Conservation (phyloP, 345 rosid species). For the Pseudoturritis turrita region DNA sequence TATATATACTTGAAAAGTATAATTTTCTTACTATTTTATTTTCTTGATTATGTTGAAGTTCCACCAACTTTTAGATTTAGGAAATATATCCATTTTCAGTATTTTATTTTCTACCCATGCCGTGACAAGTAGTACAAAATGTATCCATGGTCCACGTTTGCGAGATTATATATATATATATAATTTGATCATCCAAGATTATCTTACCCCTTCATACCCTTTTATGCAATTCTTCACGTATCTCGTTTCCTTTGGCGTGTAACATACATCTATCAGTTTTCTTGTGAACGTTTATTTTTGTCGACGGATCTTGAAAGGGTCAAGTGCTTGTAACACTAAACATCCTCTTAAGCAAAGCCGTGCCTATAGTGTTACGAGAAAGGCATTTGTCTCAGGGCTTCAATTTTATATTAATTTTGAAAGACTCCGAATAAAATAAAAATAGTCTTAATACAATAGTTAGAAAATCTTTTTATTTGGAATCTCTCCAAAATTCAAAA, state of each 20-base stretch:
- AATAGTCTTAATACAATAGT: too few species aligned
- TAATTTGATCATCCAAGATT: not conserved
- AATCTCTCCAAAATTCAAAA: too few species aligned
- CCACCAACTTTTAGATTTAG: not conserved
- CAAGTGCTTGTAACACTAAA: slow-evolving; percentile 16
- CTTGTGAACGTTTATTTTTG: not conserved
- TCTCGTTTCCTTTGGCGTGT: not conserved
- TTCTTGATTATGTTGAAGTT: not conserved
- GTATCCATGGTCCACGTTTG: not conserved
- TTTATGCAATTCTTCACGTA: slow-evolving; percentile 21
- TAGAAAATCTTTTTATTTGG: too few species aligned
- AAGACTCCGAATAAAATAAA: too few species aligned
- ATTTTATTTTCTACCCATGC: not conserved
- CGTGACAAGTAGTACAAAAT: slow-evolving; percentile 14
- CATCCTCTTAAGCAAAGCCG: too few species aligned
- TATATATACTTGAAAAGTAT: not conserved
- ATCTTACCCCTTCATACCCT: not conserved
- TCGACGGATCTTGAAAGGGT: slow-evolving; percentile 11
- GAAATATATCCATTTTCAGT: not conserved
- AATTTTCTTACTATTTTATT: not conserved
- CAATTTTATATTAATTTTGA: too few species aligned
- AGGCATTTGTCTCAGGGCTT: too few species aligned
- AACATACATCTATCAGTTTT: not conserved
- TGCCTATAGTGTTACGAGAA: too few species aligned
- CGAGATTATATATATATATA: not conserved